Evolutionary conservation across 2,329 filamentous ascomycete genomes (phyloP), one percentile per base, ranked within the genome.

Genomic region (Pseudocercospora fuligena): DNA sequence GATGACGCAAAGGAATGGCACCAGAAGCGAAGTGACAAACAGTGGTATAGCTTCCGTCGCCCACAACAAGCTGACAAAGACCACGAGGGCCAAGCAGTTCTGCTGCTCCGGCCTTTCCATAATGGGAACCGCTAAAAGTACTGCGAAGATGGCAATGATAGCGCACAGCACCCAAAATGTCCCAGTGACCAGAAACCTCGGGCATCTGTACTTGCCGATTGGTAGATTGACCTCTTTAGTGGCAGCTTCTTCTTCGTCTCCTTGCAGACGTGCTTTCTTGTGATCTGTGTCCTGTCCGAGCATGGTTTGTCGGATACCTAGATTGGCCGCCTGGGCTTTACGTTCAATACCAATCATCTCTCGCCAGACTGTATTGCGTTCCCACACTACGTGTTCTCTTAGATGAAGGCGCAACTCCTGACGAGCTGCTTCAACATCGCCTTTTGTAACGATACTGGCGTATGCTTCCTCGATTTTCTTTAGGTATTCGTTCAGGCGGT

Each of bases 341-440:
- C 95, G 87, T 82, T 99, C 96, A 73, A 99, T 94, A 61, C 94
- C 95, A 77, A 99, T 99, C 88, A 99, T 95, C 74, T 99, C 95
- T 81, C 96, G 86, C 95, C 95, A 99, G 19, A 99, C 95, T 0
- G 95, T 99, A 77, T 99, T 99, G 65, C 95, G 88, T 79, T 99
- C 96, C 96, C 95, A 99, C 0, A 98, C 94, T 21, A 99, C 94
- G 78, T 99, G 95, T 80, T 99, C 96, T 65, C 95, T 86, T 27
- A 99, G 86, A 76, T 99, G 94, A 31, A 97, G 88, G 62, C 95
- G 88, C 65, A 99, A 84, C 76, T 98, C 95, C 72, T 92, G 90
- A 74, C 89, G 92, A 4, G 95, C 94, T 12, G 91, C 82, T 5
- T 86, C 84, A 2, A 91, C 80, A 75, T 99, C 92, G 31, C 93